These are phyloP conservation scores for Perkinsus olseni DNA, from an alignment of 169 alveolate genomes.

Conservation along the genomic window DNA sequence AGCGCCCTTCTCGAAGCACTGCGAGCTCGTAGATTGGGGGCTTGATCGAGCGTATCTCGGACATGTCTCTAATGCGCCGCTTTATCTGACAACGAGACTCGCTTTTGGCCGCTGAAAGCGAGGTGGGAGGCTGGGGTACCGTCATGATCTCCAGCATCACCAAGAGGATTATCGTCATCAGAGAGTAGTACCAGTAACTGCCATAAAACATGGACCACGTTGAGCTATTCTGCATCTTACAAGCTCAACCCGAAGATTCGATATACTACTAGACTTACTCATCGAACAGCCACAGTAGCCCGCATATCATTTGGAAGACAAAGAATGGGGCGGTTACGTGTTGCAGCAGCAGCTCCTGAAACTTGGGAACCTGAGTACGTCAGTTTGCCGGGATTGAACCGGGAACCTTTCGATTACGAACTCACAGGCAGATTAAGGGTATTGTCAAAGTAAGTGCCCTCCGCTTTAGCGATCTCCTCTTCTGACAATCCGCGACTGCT, in stretches of 20 bases:
- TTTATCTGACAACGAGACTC: background rate
- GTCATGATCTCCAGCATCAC: slow-evolving; percentile 61
- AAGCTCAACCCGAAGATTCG: background rate
- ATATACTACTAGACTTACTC: slow-evolving; percentile 57
- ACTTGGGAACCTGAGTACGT: slow-evolving; percentile 71
- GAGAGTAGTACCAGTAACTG: slow-evolving; percentile 53
- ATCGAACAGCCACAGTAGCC: slow-evolving; percentile 89
- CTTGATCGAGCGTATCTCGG: background rate
- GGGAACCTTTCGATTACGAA: background rate
- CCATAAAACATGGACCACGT: background rate
- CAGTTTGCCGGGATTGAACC: background rate
- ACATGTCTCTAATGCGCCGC: background rate
- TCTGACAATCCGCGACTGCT: background rate
- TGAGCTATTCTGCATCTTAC: background rate
- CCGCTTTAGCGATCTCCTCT: background rate
- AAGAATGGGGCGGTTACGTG: slow-evolving; percentile 92
- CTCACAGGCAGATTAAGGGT: background rate
- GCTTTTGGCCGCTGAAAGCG: no score
- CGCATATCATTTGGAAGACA: slow-evolving; percentile 87
- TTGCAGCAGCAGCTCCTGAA: slow-evolving; percentile 76
- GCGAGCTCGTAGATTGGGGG: background rate
- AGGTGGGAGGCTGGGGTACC: background rate
- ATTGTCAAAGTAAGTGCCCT: background rate
- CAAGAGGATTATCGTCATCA: slow-evolving; percentile 76
- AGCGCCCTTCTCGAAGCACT: slow-evolving; percentile 35